These are phyloP conservation scores for Penicillium nucicola DNA, from an alignment of 495 filamentous ascomycete species.

Conservation along the genomic window DNA sequence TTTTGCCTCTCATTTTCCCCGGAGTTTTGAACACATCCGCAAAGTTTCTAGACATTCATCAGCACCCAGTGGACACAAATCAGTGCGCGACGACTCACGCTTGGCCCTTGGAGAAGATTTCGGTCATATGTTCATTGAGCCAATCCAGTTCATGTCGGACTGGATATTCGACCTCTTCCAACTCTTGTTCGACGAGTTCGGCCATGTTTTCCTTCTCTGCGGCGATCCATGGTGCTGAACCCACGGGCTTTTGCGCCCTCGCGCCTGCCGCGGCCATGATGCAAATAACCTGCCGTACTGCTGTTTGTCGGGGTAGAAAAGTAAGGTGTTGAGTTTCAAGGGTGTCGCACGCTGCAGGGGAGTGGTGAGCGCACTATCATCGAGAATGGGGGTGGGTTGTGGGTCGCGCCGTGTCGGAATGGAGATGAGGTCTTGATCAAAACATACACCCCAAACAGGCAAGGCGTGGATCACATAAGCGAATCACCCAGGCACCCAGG, in stretches of 20 bases:
- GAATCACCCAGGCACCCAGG: not conserved
- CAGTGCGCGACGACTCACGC: slow-evolving; percentile 53
- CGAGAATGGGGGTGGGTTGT: slow-evolving; percentile 1
- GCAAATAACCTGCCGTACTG: slow-evolving; percentile 35
- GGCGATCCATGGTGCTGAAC: slow-evolving; percentile 65
- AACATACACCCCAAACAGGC: slow-evolving; percentile 25
- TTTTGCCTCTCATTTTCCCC: slow-evolving; percentile 90
- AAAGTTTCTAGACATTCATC: slow-evolving; percentile 62
- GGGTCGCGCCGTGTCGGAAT: slow-evolving; percentile 13
- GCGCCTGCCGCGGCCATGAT: slow-evolving; percentile 48
- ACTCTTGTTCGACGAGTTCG: slow-evolving; percentile 64
- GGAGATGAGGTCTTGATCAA: slow-evolving; percentile 17
- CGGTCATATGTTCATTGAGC: slow-evolving; percentile 95
- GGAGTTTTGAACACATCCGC: slow-evolving; percentile 95
- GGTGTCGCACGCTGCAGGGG: not conserved
- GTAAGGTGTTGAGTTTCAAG: not conserved
- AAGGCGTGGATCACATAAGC: slow-evolving; percentile 28
- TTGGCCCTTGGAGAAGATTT: slow-evolving; percentile 84
- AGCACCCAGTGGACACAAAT: slow-evolving; percentile 21
- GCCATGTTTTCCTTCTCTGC: slow-evolving; percentile 63
- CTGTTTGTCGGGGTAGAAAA: not conserved
- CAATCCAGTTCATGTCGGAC: slow-evolving; percentile 90
- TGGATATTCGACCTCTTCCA: slow-evolving; percentile 85
- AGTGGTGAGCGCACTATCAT: slow-evolving; percentile 10
- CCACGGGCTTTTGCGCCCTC: slow-evolving; percentile 53